These are phyloP conservation scores for Polysphondylium violaceum DNA, from an alignment of 78 protist species.

Conservation along the genomic window DNA sequence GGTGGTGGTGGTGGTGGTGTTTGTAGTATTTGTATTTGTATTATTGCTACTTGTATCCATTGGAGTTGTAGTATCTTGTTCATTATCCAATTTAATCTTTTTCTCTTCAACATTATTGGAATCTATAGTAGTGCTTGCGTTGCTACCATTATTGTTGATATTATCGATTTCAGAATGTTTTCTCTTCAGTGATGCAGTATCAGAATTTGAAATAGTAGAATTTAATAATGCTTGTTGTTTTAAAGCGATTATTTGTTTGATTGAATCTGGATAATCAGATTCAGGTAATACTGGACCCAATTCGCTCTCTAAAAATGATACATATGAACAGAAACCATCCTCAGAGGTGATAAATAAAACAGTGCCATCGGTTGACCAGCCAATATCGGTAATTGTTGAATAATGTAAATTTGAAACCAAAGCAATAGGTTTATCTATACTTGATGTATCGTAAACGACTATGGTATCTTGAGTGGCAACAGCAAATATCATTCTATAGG, in stretches of 20 bases:
- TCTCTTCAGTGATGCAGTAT: not conserved
- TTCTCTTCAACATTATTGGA: not conserved
- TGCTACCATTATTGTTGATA: not conserved
- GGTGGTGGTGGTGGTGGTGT: constrained; percentile 10
- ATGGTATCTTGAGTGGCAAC: constrained; percentile 41
- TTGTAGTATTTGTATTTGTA: not conserved
- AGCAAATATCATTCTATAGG: constrained; percentile 68
- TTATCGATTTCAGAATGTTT: constrained; percentile 11
- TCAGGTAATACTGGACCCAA: constrained; percentile 31
- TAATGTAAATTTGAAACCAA: constrained; percentile 65
- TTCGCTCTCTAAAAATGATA: constrained; percentile 26
- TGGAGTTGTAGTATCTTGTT: constrained; percentile 4
- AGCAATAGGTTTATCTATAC: constrained; percentile 13
- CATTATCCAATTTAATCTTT: not conserved
- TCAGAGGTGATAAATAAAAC: constrained; percentile 33
- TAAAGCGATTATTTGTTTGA: constrained; percentile 9
- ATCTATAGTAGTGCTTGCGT: not conserved
- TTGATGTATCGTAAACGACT: constrained; percentile 44
- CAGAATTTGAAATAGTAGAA: not conserved
- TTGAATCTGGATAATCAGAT: constrained; percentile 12
- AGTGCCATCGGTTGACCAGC: constrained; percentile 61
- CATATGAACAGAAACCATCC: constrained; percentile 74
- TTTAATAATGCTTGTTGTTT: constrained; percentile 18
- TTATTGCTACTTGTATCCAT: not conserved
- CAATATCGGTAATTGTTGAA: constrained; percentile 54